Percentiles rank a stretch among this genome's conserved stretches.
These are phyloP conservation scores for Lithohypha guttulata DNA, from an alignment of 2,329 filamentous ascomycete species.

Conservation along the genomic window DNA sequence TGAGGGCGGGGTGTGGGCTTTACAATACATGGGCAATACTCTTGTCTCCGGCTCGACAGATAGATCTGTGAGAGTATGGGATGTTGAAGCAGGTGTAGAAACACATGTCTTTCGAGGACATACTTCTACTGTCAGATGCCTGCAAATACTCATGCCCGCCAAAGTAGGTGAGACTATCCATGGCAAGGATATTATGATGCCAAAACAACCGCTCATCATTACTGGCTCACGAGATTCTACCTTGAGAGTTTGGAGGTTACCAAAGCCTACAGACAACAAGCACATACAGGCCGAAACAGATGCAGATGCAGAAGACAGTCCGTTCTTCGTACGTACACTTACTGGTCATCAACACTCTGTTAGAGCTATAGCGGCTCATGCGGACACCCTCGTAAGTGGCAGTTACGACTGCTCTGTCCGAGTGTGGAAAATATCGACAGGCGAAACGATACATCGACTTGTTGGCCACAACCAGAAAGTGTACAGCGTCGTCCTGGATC, in stretches of 20 bases:
- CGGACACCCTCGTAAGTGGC: slow-evolving; percentile 90
- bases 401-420: slow-evolving; percentile 93
- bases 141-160: slow-evolving; percentile 85
- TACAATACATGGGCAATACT: slow-evolving; percentile 92
- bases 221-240: slow-evolving; percentile 94
- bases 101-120: slow-evolving; percentile 96
- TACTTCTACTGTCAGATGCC: slow-evolving; percentile 89
- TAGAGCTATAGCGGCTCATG: slow-evolving; percentile 86
- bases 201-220: slow-evolving; percentile 89
- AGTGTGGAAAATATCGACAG: slow-evolving; percentile 95
- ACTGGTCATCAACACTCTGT: slow-evolving; percentile 86
- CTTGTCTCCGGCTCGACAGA: slow-evolving; percentile 94
- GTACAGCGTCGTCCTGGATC: slow-evolving; percentile 91
- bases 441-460: slow-evolving; percentile 72
- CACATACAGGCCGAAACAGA: slow-evolving; percentile 72
- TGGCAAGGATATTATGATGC: slow-evolving; percentile 74
- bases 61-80: slow-evolving; percentile 97
- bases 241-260: slow-evolving; percentile 86
- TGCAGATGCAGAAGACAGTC: slow-evolving; percentile 65
- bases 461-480: slow-evolving; percentile 87
- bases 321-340: slow-evolving; percentile 84
- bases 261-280: slow-evolving; percentile 62
- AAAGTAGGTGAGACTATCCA: slow-evolving; percentile 61
- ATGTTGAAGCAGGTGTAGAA: slow-evolving; percentile 84
- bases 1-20: slow-evolving; percentile 92